Conservation (phyloP, 2,329 filamentous ascomycete species). For the Colletotrichum ledebouriae region DNA sequence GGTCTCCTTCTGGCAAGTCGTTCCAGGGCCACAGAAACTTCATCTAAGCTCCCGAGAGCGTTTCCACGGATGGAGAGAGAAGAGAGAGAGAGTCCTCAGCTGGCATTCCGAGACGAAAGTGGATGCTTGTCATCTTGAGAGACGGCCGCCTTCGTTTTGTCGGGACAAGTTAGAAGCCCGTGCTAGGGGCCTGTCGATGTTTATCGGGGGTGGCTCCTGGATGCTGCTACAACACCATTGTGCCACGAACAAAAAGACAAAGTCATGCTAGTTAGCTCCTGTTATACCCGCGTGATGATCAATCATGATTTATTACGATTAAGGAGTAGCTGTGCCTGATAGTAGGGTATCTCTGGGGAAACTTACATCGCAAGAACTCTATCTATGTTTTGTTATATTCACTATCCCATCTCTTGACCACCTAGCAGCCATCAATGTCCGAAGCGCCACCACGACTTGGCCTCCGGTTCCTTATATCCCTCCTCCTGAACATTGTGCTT, state of each 20-base stretch:
- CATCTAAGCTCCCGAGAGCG: background rate
- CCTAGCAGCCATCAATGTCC: conserved; percentile 1
- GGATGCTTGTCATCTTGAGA: too few relatives aligned
- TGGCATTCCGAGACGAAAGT: background rate
- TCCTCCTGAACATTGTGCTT: conserved; percentile 85
- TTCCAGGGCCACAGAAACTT: background rate
- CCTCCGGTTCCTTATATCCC: conserved; percentile 60
- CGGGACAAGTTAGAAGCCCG: too few relatives aligned
- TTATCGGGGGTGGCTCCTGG: too few relatives aligned
- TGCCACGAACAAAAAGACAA: background rate
- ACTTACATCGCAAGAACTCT: background rate
- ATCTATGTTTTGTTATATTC: background rate
- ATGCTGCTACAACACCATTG: background rate
- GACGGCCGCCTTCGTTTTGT: too few relatives aligned
- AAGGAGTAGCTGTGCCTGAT: background rate
- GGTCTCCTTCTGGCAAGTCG: conserved; percentile 5
- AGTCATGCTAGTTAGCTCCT: background rate
- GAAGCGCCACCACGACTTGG: conserved; percentile 42
- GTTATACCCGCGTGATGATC: background rate
- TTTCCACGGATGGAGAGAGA: too few relatives aligned
- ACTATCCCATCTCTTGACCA: background rate
- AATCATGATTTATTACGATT: conserved; percentile 1
- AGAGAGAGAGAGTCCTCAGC: background rate
- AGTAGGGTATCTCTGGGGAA: background rate
- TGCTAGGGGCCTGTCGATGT: too few relatives aligned